Percentiles rank a stretch among this genome's conserved stretches.
These are phyloP conservation scores for Starmerella roubikii DNA, from an alignment of 805 yeast genomes.

Conservation along the genomic window DNA sequence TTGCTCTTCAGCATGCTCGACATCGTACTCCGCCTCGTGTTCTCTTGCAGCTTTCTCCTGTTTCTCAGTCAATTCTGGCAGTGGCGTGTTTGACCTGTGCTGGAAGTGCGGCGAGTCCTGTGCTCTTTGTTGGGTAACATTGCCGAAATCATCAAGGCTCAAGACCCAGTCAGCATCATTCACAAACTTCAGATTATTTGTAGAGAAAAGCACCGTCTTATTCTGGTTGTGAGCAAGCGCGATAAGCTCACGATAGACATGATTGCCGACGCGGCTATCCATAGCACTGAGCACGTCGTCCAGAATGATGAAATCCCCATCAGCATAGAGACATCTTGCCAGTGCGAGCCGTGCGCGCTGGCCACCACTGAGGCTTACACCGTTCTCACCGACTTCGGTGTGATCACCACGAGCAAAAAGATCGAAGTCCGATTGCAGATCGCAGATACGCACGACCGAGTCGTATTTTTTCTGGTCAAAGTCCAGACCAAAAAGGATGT, in stretches of 20 bases:
- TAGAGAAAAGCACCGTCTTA: slow-evolving; percentile 62
- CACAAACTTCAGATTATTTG: slow-evolving; percentile 66
- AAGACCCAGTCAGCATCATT: slow-evolving; percentile 55
- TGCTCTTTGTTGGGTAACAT: not conserved
- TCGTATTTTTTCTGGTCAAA: slow-evolving; percentile 7
- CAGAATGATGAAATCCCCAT: slow-evolving; percentile 47
- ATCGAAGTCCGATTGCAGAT: slow-evolving; percentile 10
- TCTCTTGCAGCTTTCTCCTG: not conserved
- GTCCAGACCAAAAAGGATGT: slow-evolving; percentile 21
- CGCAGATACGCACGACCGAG: slow-evolving; percentile 8
- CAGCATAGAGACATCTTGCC: slow-evolving; percentile 65
- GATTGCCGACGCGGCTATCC: slow-evolving; percentile 74
- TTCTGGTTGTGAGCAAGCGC: slow-evolving; percentile 39
- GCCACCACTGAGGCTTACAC: slow-evolving; percentile 78
- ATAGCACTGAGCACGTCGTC: slow-evolving; percentile 81
- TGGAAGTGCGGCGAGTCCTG: not conserved
- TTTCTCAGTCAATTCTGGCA: not conserved
- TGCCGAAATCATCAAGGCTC: slow-evolving; percentile 45
- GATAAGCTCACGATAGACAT: slow-evolving; percentile 50
- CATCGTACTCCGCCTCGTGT: not conserved
- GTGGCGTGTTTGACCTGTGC: not conserved
- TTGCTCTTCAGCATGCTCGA: not conserved
- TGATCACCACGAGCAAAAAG: slow-evolving; percentile 10
- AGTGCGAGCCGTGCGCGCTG: slow-evolving; percentile 73
- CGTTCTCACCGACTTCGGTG: slow-evolving; percentile 73